Base-by-base conservation (phyloP, 495 filamentous ascomycete genomes). In the Daldinia vernicosa region DNA sequence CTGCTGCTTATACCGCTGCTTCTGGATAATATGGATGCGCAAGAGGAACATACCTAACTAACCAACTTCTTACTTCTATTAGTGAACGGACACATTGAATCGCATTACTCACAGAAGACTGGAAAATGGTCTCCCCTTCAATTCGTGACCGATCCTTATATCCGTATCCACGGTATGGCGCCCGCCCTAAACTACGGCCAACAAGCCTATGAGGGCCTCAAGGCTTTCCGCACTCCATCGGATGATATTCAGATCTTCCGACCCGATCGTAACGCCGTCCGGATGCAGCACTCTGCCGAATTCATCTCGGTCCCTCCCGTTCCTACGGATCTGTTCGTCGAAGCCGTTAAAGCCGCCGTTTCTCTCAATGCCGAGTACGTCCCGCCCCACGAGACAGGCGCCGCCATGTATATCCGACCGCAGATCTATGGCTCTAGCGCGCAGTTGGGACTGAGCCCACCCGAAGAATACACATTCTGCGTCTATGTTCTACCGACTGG, bases 141-240 rank as follows among this genome's bases (percentile, higher is more conserved):
- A 63, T 94, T 96, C 82, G 83, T 97, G 63, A 76, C 83, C 17
- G 90, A 93, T 71, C 94, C 94, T 4, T 92, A 84, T 82, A 86
- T 97, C 63, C 85, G 86, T 59, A 87, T 97, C 73, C 94, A 97
- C 80, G 94, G 93, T 66, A 93, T 97, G 90, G 88, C 92, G 0
- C 94, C 94, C 0, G 94, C 85, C 35, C 86, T 97, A 47, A 97
- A 97, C 84, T 97, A 97, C 77, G 94, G 91, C 45, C 92, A 95
- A 72, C 94, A 97, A 82, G 94, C 92, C 53, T 97, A 94, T 85
- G 94, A 97, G 74, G 94, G 94, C 9, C 85, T 97, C 62, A 98
- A 97, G 79, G 93, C 94, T 57, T 96, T 97, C 85, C 92, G 94
- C 37, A 84, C 86, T 35, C 88, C 90, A 30, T 82, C 84, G 37